Evolutionary conservation across 768 basidiomycete genomes (phyloP).

Genomic region (Termitomyces sp.): DNA sequence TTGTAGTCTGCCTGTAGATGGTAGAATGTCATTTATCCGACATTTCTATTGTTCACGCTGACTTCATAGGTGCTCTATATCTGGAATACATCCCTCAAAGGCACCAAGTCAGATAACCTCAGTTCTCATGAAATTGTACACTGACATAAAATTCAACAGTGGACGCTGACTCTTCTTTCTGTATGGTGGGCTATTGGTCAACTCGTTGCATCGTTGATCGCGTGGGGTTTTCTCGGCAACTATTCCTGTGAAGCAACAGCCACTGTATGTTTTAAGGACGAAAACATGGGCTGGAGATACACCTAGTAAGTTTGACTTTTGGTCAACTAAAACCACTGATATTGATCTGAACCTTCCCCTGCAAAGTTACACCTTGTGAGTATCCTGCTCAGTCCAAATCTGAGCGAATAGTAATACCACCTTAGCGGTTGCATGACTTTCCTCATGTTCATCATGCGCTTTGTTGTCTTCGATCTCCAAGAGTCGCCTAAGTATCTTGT

Average conservation of each 20-base stretch:
- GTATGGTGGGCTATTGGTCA: constrained; percentile 49
- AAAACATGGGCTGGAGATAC: constrained; percentile 62
- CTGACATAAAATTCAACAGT: constrained; percentile 21
- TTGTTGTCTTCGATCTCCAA: constrained; percentile 50
- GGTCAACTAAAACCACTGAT: neutral
- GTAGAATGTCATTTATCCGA: constrained; percentile 19
- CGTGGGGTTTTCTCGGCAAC: constrained; percentile 51
- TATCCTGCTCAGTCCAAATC: neutral
- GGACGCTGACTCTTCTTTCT: constrained; percentile 50
- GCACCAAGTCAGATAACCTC: constrained; percentile 26
- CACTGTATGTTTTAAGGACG: constrained; percentile 31
- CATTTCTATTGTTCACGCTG: neutral
- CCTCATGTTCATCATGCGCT: constrained; percentile 48
- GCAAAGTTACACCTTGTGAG: constrained; percentile 35
- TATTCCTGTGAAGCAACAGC: constrained; percentile 41
- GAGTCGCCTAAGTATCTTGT: constrained; percentile 61
- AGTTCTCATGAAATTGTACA: neutral
- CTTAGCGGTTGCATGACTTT: constrained; percentile 43
- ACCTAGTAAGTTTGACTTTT: constrained; percentile 29
- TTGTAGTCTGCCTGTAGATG: constrained; percentile 37
- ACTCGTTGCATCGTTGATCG: constrained; percentile 43
- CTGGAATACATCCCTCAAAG: constrained; percentile 38
- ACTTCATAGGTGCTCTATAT: constrained; percentile 31
- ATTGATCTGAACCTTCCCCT: neutral
- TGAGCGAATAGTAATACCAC: neutral